These are phyloP conservation scores for Cutaneotrichosporon arboriforme DNA, from an alignment of 1,284 basidiomycete species.

Conservation along the genomic window DNA sequence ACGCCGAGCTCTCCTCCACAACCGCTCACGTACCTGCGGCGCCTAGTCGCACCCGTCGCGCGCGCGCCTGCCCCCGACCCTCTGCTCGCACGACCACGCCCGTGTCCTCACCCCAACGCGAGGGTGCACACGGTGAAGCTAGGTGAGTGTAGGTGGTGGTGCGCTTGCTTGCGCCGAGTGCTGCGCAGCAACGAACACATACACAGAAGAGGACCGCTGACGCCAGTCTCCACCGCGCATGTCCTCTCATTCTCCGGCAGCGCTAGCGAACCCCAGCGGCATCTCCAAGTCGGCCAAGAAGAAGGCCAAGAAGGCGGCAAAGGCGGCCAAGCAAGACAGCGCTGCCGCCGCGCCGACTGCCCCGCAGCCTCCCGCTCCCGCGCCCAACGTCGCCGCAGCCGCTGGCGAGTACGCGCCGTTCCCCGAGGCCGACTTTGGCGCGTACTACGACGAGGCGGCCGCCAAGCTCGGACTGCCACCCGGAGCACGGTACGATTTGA, in stretches of 20 bases:
- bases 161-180: neutral
- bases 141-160: conserved; percentile 10
- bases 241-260: conserved; percentile 31
- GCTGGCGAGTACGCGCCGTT: conserved; percentile 10
- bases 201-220: no score
- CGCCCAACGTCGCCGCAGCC: conserved; percentile 1
- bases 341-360: conserved; percentile 9
- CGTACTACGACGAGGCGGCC: conserved; percentile 9
- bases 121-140: conserved; percentile 25
- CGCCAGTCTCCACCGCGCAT: conserved; percentile 26
- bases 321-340: conserved; percentile 17
- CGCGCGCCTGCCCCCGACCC: neutral
- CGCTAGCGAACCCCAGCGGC: conserved; percentile 24
- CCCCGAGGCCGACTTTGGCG: conserved; percentile 5
- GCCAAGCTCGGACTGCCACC: neutral
- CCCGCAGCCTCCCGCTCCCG: neutral
- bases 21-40: no score
- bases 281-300: conserved; percentile 47
- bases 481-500: neutral
- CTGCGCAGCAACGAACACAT: no score
- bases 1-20: no score
- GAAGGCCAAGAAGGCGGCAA: conserved; percentile 43
- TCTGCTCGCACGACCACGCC: conserved; percentile 3
- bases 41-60: neutral
- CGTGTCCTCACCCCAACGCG: conserved; percentile 16